Conservation (phyloP, 139 green algal species). For the Eudorina sp. region DNA sequence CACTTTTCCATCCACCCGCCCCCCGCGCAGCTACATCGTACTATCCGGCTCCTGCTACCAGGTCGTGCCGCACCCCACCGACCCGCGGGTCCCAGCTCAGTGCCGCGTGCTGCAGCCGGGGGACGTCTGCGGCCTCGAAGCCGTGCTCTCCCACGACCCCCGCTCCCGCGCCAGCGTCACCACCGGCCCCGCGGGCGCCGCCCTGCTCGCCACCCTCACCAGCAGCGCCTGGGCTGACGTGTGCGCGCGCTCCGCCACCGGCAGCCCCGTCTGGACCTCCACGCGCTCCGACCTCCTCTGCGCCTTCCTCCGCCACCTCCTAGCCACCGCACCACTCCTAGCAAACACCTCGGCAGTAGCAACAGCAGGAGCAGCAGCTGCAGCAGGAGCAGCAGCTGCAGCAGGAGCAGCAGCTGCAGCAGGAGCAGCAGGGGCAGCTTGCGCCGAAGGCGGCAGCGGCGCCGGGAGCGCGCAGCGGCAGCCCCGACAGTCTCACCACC, state of each 20-base stretch:
- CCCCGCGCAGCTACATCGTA: background rate
- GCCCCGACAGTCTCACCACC: no score
- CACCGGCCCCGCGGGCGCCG: background rate
- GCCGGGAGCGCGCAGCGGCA: background rate
- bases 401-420: slow-evolving; percentile 2
- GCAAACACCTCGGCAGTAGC: no score
- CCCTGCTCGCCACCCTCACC: background rate
- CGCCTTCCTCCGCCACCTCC: background rate
- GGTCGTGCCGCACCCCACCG: slow-evolving; percentile 7
- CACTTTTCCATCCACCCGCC: no score
- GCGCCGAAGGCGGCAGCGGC: background rate
- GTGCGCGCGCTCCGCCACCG: background rate
- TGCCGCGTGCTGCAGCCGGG: background rate
- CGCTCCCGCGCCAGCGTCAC: background rate
- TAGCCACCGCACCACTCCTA: background rate
- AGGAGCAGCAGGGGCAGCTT: background rate
- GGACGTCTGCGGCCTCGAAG: slow-evolving; percentile 4
- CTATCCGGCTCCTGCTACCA: background rate
- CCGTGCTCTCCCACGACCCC: slow-evolving; percentile 3
- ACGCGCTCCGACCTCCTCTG: background rate
- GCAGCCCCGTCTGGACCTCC: background rate
- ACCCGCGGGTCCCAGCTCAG: background rate
- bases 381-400: background rate
- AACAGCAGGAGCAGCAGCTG: background rate
- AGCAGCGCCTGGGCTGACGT: slow-evolving; percentile 22